Conservation (phyloP, 2,329 filamentous ascomycete species). For the Sordariomycetes sp. region DNA sequence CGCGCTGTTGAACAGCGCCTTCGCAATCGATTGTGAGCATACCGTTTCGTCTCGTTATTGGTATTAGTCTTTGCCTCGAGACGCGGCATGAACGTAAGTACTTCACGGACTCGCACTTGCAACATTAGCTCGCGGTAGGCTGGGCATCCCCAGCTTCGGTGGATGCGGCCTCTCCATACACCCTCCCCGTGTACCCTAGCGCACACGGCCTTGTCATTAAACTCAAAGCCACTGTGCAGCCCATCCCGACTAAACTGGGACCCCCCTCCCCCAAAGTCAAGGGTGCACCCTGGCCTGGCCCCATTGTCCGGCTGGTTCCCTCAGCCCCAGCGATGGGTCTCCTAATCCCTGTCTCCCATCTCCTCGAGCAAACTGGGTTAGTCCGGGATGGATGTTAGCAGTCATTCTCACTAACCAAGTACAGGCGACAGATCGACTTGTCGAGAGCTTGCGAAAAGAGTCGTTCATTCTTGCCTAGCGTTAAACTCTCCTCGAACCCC, state of each 20-base stretch:
- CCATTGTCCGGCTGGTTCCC: not conserved
- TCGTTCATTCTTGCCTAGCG: not conserved
- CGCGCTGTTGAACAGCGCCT: too few species aligned
- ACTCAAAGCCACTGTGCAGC: conserved; percentile 5
- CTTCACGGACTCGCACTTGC: not conserved
- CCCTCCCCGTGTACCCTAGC: not conserved
- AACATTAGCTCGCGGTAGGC: not conserved
- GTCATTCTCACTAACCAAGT: not conserved
- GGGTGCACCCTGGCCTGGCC: conserved; percentile 2
- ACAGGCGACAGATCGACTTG: not conserved
- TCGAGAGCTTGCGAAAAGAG: too few species aligned
- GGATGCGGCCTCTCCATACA: not conserved
- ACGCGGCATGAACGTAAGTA: not conserved
- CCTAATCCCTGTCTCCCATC: not conserved
- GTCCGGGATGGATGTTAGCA: not conserved
- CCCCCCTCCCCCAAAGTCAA: conserved; percentile 1
- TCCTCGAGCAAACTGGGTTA: not conserved
- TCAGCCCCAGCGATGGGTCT: not conserved
- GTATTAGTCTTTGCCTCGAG: not conserved
- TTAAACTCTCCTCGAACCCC: not conserved
- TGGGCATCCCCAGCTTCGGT: not conserved
- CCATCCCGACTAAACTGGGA: conserved; percentile 2
- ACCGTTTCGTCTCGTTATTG: not conserved
- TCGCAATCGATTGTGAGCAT: too few species aligned
- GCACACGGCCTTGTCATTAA: conserved; percentile 4